A percentile compares a stretch with the other conserved stretches of the same genome.
These are phyloP conservation scores for Pseudogymnoascus sp. DNA, from an alignment of 2,329 filamentous ascomycete species.

Conservation along the genomic window DNA sequence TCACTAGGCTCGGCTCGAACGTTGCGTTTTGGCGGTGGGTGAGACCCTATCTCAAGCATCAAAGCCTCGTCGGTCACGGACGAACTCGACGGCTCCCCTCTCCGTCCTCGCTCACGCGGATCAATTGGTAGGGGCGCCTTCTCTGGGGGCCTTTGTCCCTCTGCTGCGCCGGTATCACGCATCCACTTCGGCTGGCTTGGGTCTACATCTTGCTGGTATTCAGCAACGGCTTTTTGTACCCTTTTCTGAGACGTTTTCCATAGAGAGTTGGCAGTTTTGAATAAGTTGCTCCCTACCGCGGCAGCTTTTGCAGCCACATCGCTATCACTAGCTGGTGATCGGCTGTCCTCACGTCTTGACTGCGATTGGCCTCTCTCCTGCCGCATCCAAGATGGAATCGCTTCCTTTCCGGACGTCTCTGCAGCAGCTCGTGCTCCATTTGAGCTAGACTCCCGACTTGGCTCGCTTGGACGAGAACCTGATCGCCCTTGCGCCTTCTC, in stretches of 20 bases:
- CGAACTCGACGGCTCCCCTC: conserved; percentile 9
- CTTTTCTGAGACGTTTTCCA: conserved; percentile 96
- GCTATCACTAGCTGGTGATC: conserved; percentile 53
- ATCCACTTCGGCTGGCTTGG: conserved; percentile 90
- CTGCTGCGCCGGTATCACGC: conserved; percentile 52
- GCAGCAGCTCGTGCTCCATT: conserved; percentile 23
- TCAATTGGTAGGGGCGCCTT: conserved; percentile 31
- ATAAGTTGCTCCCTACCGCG: conserved; percentile 71
- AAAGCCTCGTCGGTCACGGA: conserved; percentile 63
- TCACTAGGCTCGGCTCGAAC: conserved; percentile 20
- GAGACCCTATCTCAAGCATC: conserved; percentile 64
- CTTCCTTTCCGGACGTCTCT: conserved; percentile 30
- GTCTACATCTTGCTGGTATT: conserved; percentile 69
- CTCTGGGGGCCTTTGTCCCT: conserved; percentile 30
- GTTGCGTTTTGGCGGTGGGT: conserved; percentile 41
- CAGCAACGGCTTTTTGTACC: conserved; percentile 83
- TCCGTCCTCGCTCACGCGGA: conserved; percentile 21
- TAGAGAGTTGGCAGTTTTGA: conserved; percentile 89
- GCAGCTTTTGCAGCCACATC: conserved; percentile 77
- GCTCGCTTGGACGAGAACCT: conserved; percentile 28
- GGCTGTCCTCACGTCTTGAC: conserved; percentile 43
- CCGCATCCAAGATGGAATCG: conserved; percentile 56
- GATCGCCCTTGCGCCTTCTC: conserved; percentile 55
- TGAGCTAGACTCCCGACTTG: conserved; percentile 18
- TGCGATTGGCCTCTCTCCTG: conserved; percentile 44